Evolutionary conservation across 495 filamentous ascomycete genomes (phyloP).

Genomic region (Hypoxylon rickii): DNA sequence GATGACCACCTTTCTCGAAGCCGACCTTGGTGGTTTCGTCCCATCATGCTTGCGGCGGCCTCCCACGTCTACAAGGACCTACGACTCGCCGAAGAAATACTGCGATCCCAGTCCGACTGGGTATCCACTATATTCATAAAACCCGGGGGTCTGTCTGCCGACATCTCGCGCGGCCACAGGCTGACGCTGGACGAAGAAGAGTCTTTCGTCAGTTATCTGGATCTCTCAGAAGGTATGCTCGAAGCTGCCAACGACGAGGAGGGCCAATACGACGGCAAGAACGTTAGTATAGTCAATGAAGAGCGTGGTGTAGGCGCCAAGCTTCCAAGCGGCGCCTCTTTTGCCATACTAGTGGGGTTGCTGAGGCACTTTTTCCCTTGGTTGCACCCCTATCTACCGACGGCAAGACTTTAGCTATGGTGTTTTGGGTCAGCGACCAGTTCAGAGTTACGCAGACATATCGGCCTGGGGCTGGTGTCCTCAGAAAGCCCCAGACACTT

Average conservation of each 20-base stretch:
- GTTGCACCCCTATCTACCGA: neutral
- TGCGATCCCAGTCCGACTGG: neutral
- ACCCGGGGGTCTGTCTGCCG: neutral
- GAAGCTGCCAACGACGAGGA: neutral
- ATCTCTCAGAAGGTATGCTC: neutral
- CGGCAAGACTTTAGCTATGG: neutral
- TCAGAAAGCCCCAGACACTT: no score
- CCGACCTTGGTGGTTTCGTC: neutral
- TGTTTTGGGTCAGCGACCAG: no score
- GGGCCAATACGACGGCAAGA: neutral
- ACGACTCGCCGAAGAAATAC: neutral
- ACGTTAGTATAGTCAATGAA: neutral
- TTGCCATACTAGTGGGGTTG: neutral
- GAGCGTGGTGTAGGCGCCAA: neutral
- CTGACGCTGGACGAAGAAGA: neutral
- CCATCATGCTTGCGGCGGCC: neutral
- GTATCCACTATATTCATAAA: neutral
- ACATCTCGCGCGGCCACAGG: neutral
- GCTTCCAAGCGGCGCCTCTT: neutral
- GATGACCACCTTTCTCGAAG: neutral
- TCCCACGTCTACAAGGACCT: neutral
- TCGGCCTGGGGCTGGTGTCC: no score
- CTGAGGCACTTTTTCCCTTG: neutral
- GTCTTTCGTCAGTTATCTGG: neutral
- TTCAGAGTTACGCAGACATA: no score